These are phyloP conservation scores for Paraurostyla sp. DNA, from an alignment of 73 alveolate genomes.

Conservation along the genomic window DNA sequence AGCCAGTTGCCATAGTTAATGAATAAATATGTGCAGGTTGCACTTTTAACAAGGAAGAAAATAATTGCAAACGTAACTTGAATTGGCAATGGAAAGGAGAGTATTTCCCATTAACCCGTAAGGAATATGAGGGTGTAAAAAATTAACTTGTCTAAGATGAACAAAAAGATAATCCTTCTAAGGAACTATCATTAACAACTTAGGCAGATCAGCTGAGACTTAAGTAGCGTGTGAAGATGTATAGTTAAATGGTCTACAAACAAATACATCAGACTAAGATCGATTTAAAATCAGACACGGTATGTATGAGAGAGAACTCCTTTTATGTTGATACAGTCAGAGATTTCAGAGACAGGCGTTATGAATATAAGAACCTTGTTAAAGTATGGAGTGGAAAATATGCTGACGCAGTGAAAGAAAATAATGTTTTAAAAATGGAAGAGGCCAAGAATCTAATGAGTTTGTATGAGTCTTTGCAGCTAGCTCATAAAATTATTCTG, in stretches of 20 bases:
- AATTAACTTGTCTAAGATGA: constrained; percentile 87
- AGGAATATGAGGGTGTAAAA: constrained; percentile 94
- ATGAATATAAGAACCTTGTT: constrained; percentile 94
- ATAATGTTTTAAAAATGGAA: constrained; percentile 76
- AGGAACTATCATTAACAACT: neutral
- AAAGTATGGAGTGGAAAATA: constrained; percentile 96
- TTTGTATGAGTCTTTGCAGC: constrained; percentile 93
- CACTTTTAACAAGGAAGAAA: constrained; percentile 90
- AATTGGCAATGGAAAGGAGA: constrained; percentile 99
- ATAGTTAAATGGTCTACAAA: constrained; percentile 92
- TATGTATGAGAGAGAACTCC: constrained; percentile 99
- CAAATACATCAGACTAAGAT: constrained; percentile 85
- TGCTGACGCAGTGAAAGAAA: constrained; percentile 92
- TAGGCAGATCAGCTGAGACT: constrained; percentile 68
- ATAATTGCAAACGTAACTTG: constrained; percentile 93
- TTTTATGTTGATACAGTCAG: constrained; percentile 99
- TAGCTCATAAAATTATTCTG: constrained; percentile 99
- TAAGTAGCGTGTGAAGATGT: constrained; percentile 91
- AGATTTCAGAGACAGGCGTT: constrained; percentile 99
- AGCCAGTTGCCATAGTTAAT: constrained; percentile 98
- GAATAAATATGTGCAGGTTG: constrained; percentile 97
- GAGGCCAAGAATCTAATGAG: constrained; percentile 87
- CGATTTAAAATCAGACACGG: constrained; percentile 93
- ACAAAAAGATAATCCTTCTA: constrained; percentile 6
- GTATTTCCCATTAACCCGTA: constrained; percentile 94